Evolutionary conservation across 1,284 basidiomycete species (phyloP).

Genomic region (Tilletia indica): DNA sequence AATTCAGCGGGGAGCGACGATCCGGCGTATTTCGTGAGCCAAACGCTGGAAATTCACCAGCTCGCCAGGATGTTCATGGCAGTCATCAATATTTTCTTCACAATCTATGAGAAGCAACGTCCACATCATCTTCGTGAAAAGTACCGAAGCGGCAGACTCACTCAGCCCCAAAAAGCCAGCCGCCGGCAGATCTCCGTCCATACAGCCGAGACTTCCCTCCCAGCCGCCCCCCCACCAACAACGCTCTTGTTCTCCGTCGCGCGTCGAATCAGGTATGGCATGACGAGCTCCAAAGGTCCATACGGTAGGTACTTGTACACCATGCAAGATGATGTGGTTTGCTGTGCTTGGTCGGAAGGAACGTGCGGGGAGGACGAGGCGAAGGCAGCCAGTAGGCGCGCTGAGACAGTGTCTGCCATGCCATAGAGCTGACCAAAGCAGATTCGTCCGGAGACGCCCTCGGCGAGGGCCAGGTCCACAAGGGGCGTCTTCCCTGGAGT

Average conservation of each 20-base stretch:
- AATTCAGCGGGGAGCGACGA: no score
- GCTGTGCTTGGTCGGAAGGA: slow-evolving; percentile 63
- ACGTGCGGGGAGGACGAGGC: slow-evolving; percentile 58
- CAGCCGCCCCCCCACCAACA: slow-evolving; percentile 63
- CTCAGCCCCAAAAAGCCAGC: not conserved
- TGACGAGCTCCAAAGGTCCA: slow-evolving; percentile 58
- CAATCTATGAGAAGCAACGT: not conserved
- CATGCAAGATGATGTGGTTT: slow-evolving; percentile 29
- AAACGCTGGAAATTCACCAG: no score
- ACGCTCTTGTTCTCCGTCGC: slow-evolving; percentile 77
- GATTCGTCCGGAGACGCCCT: slow-evolving; percentile 68
- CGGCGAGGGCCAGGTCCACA: slow-evolving; percentile 55
- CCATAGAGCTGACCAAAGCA: slow-evolving; percentile 81
- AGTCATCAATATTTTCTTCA: no score
- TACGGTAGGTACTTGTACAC: slow-evolving; percentile 51
- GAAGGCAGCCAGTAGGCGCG: slow-evolving; percentile 65
- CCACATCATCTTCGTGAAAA: not conserved
- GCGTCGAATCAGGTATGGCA: slow-evolving; percentile 72
- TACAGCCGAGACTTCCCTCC: not conserved
- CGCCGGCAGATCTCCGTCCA: not conserved
- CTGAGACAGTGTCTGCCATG: slow-evolving; percentile 71
- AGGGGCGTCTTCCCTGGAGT: slow-evolving; percentile 18
- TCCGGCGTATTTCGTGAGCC: no score
- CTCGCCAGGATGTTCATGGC: no score
- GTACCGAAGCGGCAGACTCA: not conserved